phyloP scores from a whole-genome alignment of 768 basidiomycete genomes.

The Holtermanniella nyarrowii region DNA sequence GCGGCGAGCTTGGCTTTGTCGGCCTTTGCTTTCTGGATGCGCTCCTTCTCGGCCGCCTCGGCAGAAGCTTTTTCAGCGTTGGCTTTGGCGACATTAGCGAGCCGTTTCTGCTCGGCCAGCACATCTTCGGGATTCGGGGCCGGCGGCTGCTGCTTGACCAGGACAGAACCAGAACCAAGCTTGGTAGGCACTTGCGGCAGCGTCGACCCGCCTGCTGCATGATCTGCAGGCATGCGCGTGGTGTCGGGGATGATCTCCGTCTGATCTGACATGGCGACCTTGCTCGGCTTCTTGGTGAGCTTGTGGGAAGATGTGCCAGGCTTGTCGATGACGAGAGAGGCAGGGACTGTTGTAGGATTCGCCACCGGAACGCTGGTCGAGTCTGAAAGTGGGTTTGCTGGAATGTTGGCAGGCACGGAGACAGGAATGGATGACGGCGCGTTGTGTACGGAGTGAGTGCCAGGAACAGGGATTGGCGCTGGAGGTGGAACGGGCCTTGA shows the following conservation, averaged over 20 bases:
- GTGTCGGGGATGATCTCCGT: no score
- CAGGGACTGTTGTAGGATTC: not conserved
- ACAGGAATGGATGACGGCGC: not conserved
- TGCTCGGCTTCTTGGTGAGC: no score
- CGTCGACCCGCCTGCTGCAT: no score
- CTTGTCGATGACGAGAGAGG: not conserved
- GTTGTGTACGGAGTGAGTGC: not conserved
- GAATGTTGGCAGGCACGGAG: not conserved
- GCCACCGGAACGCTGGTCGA: not conserved
- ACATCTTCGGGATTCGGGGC: slow-evolving; percentile 1
- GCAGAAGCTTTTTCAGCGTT: slow-evolving; percentile 17
- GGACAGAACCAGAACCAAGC: not conserved
- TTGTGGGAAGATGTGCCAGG: no score
- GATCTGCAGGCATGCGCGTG: not conserved
- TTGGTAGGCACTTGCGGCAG: not conserved
- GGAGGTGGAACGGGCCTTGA: not conserved
- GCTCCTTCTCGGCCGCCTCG: slow-evolving; percentile 29
- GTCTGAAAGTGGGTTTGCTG: not conserved
- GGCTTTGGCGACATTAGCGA: slow-evolving; percentile 4
- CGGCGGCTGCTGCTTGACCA: not conserved
- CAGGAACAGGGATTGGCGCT: not conserved
- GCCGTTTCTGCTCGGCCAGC: slow-evolving; percentile 5
- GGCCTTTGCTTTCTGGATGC: slow-evolving; percentile 21
- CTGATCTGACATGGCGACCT: no score
- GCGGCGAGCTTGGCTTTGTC: slow-evolving; percentile 30